These are phyloP conservation scores for Microcos paniculata DNA, from an alignment of 345 rosid species.

Conservation along the genomic window DNA sequence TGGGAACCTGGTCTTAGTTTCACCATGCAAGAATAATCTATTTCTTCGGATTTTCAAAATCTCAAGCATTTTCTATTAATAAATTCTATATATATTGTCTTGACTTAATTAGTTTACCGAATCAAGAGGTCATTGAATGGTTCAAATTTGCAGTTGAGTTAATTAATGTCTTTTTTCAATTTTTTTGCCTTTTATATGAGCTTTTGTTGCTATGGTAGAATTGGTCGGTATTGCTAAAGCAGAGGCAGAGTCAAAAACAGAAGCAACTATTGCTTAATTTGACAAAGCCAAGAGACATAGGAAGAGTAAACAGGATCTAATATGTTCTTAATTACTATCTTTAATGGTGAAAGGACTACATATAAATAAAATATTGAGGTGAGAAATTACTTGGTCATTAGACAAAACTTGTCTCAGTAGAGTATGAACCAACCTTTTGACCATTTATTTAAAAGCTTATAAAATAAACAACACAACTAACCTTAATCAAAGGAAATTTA, in stretches of 20 bases:
- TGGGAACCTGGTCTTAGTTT: background rate
- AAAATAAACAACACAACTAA: background rate
- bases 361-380: background rate
- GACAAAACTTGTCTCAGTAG: background rate
- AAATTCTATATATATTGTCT: background rate
- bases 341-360: constrained; percentile 4
- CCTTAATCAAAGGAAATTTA: background rate
- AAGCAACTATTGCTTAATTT: background rate
- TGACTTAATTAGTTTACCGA: background rate
- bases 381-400: background rate
- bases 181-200: background rate
- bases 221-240: too few relatives aligned
- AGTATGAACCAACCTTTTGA: background rate
- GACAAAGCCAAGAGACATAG: background rate
- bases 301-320: too few relatives aligned
- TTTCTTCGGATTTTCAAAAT: background rate
- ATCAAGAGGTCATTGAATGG: background rate
- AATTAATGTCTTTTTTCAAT: background rate
- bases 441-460: background rate
- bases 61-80: background rate
- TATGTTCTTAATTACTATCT: background rate
- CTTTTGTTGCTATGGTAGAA: background rate
- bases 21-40: background rate
- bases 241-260: too few relatives aligned
- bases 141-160: background rate